Percentiles rank a stretch among this genome's conserved stretches.
Conservation (phyloP, 495 filamentous ascomycete genomes). For the Hypoxylon subgilvum region DNA sequence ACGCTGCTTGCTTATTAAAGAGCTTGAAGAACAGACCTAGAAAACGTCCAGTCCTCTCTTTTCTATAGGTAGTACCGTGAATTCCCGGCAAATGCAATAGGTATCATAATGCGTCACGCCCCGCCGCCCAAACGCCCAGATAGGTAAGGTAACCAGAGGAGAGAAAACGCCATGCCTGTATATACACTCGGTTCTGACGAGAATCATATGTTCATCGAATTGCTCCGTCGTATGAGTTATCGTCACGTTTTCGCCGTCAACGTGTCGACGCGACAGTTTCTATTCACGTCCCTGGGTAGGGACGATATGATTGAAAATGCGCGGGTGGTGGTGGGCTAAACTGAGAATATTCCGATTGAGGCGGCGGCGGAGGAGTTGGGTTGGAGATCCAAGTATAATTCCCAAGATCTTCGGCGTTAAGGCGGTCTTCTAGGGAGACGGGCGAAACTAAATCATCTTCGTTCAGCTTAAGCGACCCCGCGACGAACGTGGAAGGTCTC, state of each 20-base stretch:
- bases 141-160: slow-evolving; percentile 18
- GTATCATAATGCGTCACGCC: slow-evolving; percentile 34
- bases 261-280: neutral
- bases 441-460: slow-evolving; percentile 41
- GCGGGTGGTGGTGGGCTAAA: slow-evolving; percentile 37
- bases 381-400: slow-evolving; percentile 41
- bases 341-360: slow-evolving; percentile 38
- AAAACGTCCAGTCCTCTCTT: neutral
- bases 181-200: slow-evolving; percentile 5
- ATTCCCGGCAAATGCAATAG: slow-evolving; percentile 20
- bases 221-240: neutral
- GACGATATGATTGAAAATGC: slow-evolving; percentile 38
- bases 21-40: neutral
- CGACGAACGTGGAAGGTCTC: slow-evolving; percentile 25
- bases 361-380: slow-evolving; percentile 39
- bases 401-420: slow-evolving; percentile 38
- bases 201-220: slow-evolving; percentile 1
- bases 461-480: slow-evolving; percentile 24
- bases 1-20: no score
- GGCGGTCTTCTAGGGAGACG: slow-evolving; percentile 24
- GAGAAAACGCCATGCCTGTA: slow-evolving; percentile 9
- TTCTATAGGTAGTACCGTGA: neutral
- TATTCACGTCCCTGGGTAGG: slow-evolving; percentile 33
- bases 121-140: slow-evolving; percentile 26
- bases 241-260: neutral